Evolutionary conservation across 2,329 filamentous ascomycete species (phyloP).

Genomic region (Fonsecaea pedrosoi): DNA sequence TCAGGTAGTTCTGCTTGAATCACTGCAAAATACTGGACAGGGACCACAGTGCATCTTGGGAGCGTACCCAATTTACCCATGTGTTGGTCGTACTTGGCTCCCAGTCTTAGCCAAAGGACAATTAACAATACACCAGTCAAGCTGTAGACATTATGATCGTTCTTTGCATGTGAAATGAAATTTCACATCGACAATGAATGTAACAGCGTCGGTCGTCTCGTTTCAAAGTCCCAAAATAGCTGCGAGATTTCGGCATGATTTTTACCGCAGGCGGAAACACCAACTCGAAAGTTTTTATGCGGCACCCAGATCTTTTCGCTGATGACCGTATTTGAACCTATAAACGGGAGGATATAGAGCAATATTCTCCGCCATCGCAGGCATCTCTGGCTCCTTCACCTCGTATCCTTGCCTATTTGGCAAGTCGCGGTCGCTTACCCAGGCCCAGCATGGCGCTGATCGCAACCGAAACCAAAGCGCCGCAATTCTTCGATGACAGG

Average conservation of each 20-base stretch:
- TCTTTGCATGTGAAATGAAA: neutral
- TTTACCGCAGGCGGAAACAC: neutral
- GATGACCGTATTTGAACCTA: neutral
- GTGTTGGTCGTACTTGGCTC: neutral
- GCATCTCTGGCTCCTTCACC: conserved; percentile 43
- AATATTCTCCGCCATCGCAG: neutral
- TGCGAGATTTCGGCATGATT: neutral
- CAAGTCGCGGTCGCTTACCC: conserved; percentile 46
- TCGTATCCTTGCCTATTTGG: conserved; percentile 50
- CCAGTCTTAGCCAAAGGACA: neutral
- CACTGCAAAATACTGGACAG: neutral
- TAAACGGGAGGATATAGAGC: neutral
- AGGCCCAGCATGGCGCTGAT: conserved; percentile 48
- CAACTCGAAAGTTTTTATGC: neutral
- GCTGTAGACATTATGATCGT: neutral
- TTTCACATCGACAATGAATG: neutral
- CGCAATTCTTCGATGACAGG: conserved; percentile 30
- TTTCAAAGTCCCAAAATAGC: neutral
- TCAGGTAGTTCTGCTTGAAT: neutral
- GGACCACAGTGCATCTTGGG: neutral
- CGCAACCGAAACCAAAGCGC: conserved; percentile 35
- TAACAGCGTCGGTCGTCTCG: neutral
- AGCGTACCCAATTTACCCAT: neutral
- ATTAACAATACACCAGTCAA: neutral
- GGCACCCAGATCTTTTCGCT: neutral